A percentile compares a stretch with the other conserved stretches of the same genome.
phyloP scores from a whole-genome alignment of 129 eudicot genomes.

The Flaveria trinervia region DNA sequence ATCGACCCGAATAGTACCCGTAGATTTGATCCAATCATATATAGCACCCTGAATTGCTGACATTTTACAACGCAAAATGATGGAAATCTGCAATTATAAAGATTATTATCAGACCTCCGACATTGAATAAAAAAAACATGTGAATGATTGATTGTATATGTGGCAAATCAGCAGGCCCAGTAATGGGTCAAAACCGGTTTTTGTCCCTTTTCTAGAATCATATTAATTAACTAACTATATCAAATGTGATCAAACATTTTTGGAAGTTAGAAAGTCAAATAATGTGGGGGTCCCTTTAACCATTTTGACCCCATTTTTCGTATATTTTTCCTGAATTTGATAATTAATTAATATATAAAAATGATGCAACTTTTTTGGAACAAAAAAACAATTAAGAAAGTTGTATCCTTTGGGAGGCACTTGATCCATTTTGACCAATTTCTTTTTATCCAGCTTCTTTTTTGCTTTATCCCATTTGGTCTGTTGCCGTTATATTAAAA shows the following conservation, averaged over 20 bases:
- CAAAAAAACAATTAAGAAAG: neutral
- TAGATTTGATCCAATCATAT: conserved; percentile 92
- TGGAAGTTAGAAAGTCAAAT: neutral
- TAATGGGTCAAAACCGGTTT: neutral
- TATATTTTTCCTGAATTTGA: neutral
- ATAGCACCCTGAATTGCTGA: conserved; percentile 82
- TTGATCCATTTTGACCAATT: neutral
- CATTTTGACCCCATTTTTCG: neutral
- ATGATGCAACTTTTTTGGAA: neutral
- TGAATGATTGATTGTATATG: neutral
- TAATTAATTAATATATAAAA: neutral
- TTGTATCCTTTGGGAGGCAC: neutral
- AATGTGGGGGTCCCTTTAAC: neutral
- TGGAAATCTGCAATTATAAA: conserved; percentile 62
- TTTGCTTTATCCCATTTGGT: neutral
- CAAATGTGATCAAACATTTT: neutral
- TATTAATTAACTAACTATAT: neutral
- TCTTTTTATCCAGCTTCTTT: neutral
- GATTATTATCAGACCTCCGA: conserved; percentile 6
- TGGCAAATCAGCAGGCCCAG: neutral
- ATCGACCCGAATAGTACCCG: conserved; percentile 88
- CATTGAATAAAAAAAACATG: neutral
- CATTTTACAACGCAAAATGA: conserved; percentile 85
- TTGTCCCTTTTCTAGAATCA: neutral
- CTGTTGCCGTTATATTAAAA: neutral